Evolutionary conservation across 768 basidiomycete genomes (phyloP).

Genomic region (Leccinum arenicola): DNA sequence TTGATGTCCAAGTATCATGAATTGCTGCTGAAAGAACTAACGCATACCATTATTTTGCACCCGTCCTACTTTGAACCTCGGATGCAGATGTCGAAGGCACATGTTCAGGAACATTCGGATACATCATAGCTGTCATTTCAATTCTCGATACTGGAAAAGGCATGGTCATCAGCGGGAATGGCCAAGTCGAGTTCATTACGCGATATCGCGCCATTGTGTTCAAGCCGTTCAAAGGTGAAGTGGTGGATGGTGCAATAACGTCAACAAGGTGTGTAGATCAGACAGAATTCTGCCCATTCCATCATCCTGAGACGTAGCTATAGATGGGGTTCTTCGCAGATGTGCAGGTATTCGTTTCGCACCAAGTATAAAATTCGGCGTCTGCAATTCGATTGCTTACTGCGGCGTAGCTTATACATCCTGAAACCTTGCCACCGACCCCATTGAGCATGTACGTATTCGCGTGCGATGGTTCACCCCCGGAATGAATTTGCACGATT

Average conservation of each 20-base stretch:
- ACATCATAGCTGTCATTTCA: conserved; percentile 89
- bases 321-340: conserved; percentile 99
- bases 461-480: too few relatives aligned
- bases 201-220: conserved; percentile 96
- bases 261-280: conserved; percentile 73
- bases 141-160: conserved; percentile 91
- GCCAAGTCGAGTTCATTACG: conserved; percentile 94
- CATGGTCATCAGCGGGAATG: conserved; percentile 86
- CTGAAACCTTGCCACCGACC: conserved; percentile 22
- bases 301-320: neutral
- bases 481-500: too few relatives aligned
- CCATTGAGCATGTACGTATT: too few relatives aligned
- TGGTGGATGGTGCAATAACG: conserved; percentile 92
- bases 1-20: neutral
- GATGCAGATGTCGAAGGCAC: conserved; percentile 97
- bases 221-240: conserved; percentile 99
- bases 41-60: conserved; percentile 94
- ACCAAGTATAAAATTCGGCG: conserved; percentile 61
- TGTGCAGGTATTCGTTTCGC: conserved; percentile 92
- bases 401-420: conserved; percentile 73
- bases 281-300: neutral
- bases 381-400: conserved; percentile 4
- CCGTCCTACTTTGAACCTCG: conserved; percentile 99
- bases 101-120: conserved; percentile 92
- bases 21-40: conserved; percentile 78